Percentiles rank a stretch among this genome's conserved stretches.
phyloP scores from a whole-genome alignment of 1,284 basidiomycete species.

The Mycena sp. region DNA sequence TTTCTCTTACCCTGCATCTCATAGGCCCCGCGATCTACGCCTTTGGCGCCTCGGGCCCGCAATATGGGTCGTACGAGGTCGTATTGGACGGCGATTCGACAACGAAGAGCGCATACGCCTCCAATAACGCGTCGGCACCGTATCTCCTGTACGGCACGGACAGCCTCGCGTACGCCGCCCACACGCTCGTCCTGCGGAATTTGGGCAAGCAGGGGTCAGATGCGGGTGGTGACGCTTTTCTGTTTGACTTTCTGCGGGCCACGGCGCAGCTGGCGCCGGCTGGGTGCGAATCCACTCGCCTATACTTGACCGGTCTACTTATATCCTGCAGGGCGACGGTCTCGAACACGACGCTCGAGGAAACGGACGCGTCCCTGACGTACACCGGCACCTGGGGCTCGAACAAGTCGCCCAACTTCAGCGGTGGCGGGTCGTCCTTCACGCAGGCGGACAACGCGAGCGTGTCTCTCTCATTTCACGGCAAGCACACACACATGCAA shows the following conservation, averaged over 20 bases:
- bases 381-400: constrained; percentile 50
- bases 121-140: constrained; percentile 42
- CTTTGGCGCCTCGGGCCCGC: constrained; percentile 49
- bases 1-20: not conserved
- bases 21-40: constrained; percentile 51
- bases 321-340: constrained; percentile 24
- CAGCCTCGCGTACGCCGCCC: constrained; percentile 47
- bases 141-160: constrained; percentile 44
- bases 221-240: constrained; percentile 44
- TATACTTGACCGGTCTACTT: no score
- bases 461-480: constrained; percentile 49
- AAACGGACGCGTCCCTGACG: constrained; percentile 45
- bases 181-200: constrained; percentile 48
- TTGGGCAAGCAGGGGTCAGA: constrained; percentile 45
- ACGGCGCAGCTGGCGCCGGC: constrained; percentile 40
- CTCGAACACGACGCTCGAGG: constrained; percentile 49
- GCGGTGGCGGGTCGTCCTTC: constrained; percentile 52
- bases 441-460: constrained; percentile 50
- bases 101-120: constrained; percentile 37
- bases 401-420: constrained; percentile 51
- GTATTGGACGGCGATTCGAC: constrained; percentile 42
- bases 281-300: not conserved
- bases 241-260: constrained; percentile 49
- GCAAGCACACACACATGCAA: constrained; percentile 32
- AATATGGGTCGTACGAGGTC: constrained; percentile 50